These are phyloP conservation scores for Phytopythium litorale DNA, from an alignment of 352 stramenopile genomes.

Conservation along the genomic window DNA sequence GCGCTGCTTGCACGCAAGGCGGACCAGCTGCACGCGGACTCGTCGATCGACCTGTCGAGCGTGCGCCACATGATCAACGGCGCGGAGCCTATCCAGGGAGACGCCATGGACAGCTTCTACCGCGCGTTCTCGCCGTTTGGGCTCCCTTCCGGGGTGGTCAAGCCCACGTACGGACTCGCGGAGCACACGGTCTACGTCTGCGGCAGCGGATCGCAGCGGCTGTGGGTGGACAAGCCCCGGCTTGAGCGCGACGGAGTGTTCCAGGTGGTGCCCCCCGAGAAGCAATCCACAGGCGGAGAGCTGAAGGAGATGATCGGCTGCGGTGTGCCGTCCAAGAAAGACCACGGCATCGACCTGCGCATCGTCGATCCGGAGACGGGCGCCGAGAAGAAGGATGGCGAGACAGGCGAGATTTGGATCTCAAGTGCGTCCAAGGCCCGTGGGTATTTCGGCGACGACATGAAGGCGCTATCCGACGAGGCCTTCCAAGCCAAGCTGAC, in stretches of 20 bases:
- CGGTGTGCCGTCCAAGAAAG: conserved; percentile 78
- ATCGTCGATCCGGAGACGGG: conserved; percentile 90
- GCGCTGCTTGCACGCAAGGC: conserved; percentile 95
- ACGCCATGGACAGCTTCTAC: conserved; percentile 87
- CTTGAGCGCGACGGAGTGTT: conserved; percentile 83
- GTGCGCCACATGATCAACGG: conserved; percentile 98
- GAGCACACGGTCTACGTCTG: conserved; percentile 99
- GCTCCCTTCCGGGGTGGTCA: conserved; percentile 87
- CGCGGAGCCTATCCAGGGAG: conserved; percentile 95
- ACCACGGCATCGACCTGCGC: conserved; percentile 89
- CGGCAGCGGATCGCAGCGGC: conserved; percentile 84
- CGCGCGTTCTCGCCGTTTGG: conserved; percentile 87
- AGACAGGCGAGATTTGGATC: conserved; percentile 89
- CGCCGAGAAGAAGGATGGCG: conserved; percentile 35
- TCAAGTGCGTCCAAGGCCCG: conserved; percentile 88
- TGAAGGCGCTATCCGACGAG: conserved; percentile 74
- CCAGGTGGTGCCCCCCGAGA: conserved; percentile 19
- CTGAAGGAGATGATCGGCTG: conserved; percentile 92
- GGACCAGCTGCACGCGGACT: conserved; percentile 29
- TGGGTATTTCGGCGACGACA: conserved; percentile 90
- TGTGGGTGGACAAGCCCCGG: conserved; percentile 88
- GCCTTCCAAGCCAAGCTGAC: conserved; percentile 87
- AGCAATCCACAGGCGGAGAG: conserved; percentile 16
- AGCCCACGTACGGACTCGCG: conserved; percentile 98
- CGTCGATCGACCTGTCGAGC: conserved; percentile 87